phyloP scores from a whole-genome alignment of 1,284 basidiomycete genomes.

The Coniferiporia weirii region DNA sequence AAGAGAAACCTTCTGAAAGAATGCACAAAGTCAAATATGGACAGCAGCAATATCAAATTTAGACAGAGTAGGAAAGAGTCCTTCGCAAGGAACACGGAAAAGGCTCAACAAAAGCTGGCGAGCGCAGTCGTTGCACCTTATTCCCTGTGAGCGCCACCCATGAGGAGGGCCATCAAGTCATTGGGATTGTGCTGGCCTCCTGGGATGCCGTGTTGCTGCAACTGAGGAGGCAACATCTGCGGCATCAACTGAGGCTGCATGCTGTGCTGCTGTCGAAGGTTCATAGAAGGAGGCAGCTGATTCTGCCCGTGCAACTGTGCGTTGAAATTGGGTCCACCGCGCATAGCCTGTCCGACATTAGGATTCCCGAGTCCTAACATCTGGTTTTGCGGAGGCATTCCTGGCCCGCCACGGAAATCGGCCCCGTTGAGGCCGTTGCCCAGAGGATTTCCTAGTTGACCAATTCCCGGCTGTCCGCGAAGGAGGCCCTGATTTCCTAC shows the following conservation, averaged over 20 bases:
- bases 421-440: conserved; percentile 35
- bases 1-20: conserved; percentile 1
- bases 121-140: conserved; percentile 28
- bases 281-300: conserved; percentile 32
- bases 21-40: conserved; percentile 18
- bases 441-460: conserved; percentile 42
- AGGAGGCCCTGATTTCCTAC: conserved; percentile 41
- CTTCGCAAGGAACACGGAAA: background rate
- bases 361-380: conserved; percentile 43
- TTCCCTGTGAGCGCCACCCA: conserved; percentile 62
- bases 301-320: conserved; percentile 40
- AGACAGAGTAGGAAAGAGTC: background rate
- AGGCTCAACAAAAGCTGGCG: background rate
- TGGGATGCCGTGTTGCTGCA: conserved; percentile 46
- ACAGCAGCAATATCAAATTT: conserved; percentile 2
- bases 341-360: conserved; percentile 36
- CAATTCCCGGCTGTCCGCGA: conserved; percentile 45
- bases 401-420: conserved; percentile 40
- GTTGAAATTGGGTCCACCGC: conserved; percentile 42
- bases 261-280: conserved; percentile 41
- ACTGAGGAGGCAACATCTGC: conserved; percentile 53
- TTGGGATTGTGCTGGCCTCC: conserved; percentile 46
- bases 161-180: conserved; percentile 73
- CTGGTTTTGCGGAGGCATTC: conserved; percentile 30
- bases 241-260: conserved; percentile 47